Evolutionary conservation across 2,329 filamentous ascomycete species (phyloP).

Genomic region (Penicillium sp.): DNA sequence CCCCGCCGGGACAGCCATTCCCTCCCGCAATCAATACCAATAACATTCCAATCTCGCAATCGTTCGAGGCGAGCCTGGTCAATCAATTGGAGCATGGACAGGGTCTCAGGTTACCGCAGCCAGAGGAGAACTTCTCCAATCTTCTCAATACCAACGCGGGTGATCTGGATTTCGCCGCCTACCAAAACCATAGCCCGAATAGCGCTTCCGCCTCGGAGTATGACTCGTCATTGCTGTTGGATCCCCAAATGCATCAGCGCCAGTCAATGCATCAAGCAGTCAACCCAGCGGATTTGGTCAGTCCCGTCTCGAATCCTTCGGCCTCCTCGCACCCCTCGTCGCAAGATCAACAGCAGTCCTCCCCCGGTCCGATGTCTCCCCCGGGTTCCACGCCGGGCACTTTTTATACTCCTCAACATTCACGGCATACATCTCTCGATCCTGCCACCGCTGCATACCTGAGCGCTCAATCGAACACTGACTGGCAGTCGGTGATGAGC

Average conservation of each 20-base stretch:
- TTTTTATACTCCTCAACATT: constrained; percentile 52
- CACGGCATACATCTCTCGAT: constrained; percentile 56
- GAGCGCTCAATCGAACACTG: constrained; percentile 46
- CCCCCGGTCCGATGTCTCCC: constrained; percentile 50
- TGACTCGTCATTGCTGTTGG: constrained; percentile 37
- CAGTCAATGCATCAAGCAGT: constrained; percentile 39
- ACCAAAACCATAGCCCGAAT: constrained; percentile 31
- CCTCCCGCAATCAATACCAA: constrained; percentile 22
- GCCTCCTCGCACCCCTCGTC: constrained; percentile 54
- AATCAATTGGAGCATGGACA: constrained; percentile 33
- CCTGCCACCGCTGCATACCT: constrained; percentile 56
- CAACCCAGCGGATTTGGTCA: constrained; percentile 45
- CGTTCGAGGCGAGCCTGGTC: constrained; percentile 36
- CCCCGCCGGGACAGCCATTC: constrained; percentile 31
- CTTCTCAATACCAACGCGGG: constrained; percentile 36
- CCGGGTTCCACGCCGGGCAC: constrained; percentile 49
- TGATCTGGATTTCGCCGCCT: constrained; percentile 39
- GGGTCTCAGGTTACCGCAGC: constrained; percentile 24
- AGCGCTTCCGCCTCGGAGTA: constrained; percentile 31
- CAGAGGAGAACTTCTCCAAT: constrained; percentile 34
- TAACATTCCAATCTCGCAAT: constrained; percentile 32
- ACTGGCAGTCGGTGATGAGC: constrained; percentile 54
- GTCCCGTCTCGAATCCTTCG: constrained; percentile 46
- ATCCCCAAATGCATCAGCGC: constrained; percentile 37
- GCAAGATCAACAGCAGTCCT: constrained; percentile 49